phyloP scores from a whole-genome alignment of 148 eudicot species.

The Cornus suecica region DNA sequence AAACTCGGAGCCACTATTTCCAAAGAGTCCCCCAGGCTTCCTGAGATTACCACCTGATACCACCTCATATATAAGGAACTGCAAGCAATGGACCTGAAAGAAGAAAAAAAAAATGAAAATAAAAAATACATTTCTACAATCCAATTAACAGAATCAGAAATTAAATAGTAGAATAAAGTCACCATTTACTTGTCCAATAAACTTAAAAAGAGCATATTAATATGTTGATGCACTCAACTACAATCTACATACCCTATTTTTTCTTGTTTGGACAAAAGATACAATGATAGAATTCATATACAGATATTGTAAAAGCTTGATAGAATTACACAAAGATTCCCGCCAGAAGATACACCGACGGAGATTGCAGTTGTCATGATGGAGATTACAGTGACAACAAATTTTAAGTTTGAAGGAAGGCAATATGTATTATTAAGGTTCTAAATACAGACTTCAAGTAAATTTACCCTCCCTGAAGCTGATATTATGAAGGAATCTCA shows the following conservation, averaged over 20 bases:
- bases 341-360: not conserved
- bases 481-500: not conserved
- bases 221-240: not conserved
- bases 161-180: not conserved
- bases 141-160: not conserved
- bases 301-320: not conserved
- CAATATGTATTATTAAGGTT: not conserved
- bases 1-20: slow-evolving; percentile 85
- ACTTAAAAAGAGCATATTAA: not conserved
- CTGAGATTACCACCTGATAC: slow-evolving; percentile 96
- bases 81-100: slow-evolving; percentile 91
- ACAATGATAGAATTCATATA: not conserved
- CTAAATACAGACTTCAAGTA: not conserved
- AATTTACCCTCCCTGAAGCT: not conserved
- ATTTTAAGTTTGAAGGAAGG: not conserved
- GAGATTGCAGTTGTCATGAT: not conserved
- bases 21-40: slow-evolving; percentile 94
- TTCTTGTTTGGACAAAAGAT: not conserved
- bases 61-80: slow-evolving; percentile 92
- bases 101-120: not conserved
- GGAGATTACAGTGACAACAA: not conserved
- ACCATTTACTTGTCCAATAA: not conserved
- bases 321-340: not conserved
- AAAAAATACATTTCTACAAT: not conserved
- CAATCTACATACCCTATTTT: not conserved